phyloP scores from a whole-genome alignment of 1,284 basidiomycete genomes.

The Irpex sp. region DNA sequence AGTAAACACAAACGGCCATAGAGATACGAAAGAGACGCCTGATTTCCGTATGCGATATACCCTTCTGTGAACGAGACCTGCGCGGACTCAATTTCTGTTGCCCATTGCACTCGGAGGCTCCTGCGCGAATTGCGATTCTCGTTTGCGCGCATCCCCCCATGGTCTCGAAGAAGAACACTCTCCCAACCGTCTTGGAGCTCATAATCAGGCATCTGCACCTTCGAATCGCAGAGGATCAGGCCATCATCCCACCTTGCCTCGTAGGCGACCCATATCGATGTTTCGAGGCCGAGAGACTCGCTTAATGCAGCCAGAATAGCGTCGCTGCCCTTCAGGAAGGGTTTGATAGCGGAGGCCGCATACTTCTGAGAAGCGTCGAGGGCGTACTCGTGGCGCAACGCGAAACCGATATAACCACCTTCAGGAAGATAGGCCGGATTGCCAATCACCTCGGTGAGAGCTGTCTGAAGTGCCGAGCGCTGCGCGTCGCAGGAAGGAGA shows the following conservation, averaged over 20 bases:
- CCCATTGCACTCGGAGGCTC: background rate
- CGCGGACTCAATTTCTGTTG: background rate
- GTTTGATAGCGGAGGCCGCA: background rate
- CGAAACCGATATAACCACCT: slow-evolving; percentile 35
- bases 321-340: slow-evolving; percentile 19
- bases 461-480: slow-evolving; percentile 1
- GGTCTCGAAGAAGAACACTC: background rate
- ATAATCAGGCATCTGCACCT: background rate
- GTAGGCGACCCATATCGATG: slow-evolving; percentile 13
- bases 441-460: slow-evolving; percentile 20
- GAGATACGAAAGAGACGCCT: background rate
- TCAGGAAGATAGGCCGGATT: slow-evolving; percentile 28
- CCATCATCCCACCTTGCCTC: background rate
- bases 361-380: slow-evolving; percentile 6
- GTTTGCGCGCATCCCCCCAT: background rate
- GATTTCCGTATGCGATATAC: background rate
- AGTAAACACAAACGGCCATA: background rate
- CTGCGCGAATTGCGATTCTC: background rate
- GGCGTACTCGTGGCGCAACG: slow-evolving; percentile 36
- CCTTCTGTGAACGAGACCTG: background rate
- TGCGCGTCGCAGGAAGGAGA: background rate
- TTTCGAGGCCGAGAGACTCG: slow-evolving; percentile 9
- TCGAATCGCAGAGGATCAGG: background rate
- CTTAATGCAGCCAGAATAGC: slow-evolving; percentile 15
- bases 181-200: background rate